Conservation (phyloP, 495 filamentous ascomycete species). For the Bathelium albidoporum region DNA sequence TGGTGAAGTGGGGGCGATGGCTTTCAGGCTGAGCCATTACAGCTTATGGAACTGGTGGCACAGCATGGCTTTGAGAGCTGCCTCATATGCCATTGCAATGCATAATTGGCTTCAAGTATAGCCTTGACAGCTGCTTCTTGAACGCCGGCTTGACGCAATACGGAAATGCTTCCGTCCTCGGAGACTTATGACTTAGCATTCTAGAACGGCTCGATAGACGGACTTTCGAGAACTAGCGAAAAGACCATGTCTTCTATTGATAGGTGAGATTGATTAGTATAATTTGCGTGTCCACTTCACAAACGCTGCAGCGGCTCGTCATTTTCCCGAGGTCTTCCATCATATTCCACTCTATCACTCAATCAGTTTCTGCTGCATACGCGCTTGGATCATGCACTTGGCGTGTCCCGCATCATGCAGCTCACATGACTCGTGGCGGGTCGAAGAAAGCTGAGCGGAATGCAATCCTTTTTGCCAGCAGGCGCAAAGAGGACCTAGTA, state of each 20-base stretch:
- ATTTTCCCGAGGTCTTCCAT: background rate
- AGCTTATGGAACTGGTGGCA: background rate
- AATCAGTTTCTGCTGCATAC: background rate
- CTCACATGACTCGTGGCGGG: conserved; percentile 1
- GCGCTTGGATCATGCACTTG: background rate
- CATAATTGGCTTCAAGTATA: background rate
- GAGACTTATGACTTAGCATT: background rate
- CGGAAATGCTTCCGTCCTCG: background rate
- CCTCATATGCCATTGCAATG: background rate
- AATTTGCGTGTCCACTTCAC: background rate
- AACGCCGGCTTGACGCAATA: background rate
- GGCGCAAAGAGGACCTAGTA: background rate
- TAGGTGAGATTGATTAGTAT: background rate
- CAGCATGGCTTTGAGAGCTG: background rate
- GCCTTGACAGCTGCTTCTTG: background rate
- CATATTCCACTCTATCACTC: background rate
- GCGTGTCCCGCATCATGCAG: background rate
- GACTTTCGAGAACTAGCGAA: background rate
- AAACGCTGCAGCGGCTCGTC: background rate
- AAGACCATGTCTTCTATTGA: background rate
- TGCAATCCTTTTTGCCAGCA: background rate
- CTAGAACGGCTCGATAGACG: background rate
- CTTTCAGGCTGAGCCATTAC: background rate
- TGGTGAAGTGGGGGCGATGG: background rate
- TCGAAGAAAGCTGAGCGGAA: background rate